Evolutionary conservation across 2,329 filamentous ascomycete genomes (phyloP), one percentile per base, ranked within the genome.

Genomic region (Cryphonectria nitschkei): DNA sequence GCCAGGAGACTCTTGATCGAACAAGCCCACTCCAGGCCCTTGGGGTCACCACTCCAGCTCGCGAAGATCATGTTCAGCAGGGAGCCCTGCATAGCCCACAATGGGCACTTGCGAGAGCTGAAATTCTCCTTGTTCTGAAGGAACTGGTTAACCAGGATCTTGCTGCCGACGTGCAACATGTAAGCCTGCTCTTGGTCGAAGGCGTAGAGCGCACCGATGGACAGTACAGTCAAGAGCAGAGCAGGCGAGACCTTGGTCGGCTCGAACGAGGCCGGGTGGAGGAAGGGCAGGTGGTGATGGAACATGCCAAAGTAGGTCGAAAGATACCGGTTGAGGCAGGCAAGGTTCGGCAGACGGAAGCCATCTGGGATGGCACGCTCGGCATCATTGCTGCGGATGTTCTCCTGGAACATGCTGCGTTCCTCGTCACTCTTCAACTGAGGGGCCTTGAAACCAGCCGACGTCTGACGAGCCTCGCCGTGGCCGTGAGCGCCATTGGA

Each of bases 41-140:
- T 98, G 50, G 96, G 92, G 78, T 98, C 96, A 77, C 96, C 96
- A 80, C 96, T 98, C 96, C 96, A 99, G 85, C 95, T 98, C 69
- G 96, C 94, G 80, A 99, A 98, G 75, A 98, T 91, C 96, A 98
- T 98, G 85, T 99, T 99, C 71, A 99, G 86, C 68, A 99, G 85
- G 3, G 95, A 97, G 80, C 93, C 94, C 80, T 99, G 96, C 94
- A 98, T 98, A 64, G 95, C 96, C 95, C 96, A 98, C 19, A 99
- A 83, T 4, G 96, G 96, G 77, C 95, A 98, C 81, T 98, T 98
- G 76, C 95, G 91, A 11, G 96, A 98, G 85, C 95, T 97, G 81
- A 98, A 98, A 82, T 97, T 97, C 81, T 98, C 95, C 85, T 98
- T 98, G 84, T 98, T 97, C 82, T 97, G 94, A 73, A 99, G 82